Evolutionary conservation across 345 rosid genomes (phyloP), one percentile per base, ranked within the genome.

Genomic region (Brassica rapa): DNA sequence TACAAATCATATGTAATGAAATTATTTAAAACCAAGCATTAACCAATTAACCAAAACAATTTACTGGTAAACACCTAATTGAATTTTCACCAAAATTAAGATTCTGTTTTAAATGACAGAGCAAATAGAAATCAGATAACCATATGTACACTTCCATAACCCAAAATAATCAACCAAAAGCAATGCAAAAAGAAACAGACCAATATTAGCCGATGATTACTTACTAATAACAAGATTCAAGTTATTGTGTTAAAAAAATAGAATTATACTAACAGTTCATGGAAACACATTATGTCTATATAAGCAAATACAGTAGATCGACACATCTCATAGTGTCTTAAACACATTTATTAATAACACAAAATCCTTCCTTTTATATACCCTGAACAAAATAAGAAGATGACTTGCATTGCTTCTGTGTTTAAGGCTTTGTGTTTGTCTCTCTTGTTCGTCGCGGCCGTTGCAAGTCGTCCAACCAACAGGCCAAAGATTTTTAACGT

Each of bases 401-500:
- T 53, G 59, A 3, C 10, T 53, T 53, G 10, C 10, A 16, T 53
- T 16, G 60, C 24, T 16, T 53, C 60, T 53, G 60, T 10, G 24
- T 53, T 53, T 53, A 53, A 53, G 60, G 9, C 24, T 53, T 16
- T 53, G 10, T 53, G 60, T 53, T 6, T 53, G 24, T 53, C 4
- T 53, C 60, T 53, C 60, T 2, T 53, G 24, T 7, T 53, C 10
- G 10, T 53, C 60, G 24, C 60, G 9, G 60, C 60, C 24, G 11
- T 53, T 53, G 60, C 60, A 53, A n/a, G 60, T 53, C 80, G 49
- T 43, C 39, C 69, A 0, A 61, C 63, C 16, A 7, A 2, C 7
- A 21, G 7, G 9, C 39, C 63, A 21, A 76, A 76, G 1, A n/a
- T 32, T 62, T 76, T 76, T 24, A 76, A 76, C 12, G 80, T 76